Evolutionary conservation across 2,329 filamentous ascomycete species (phyloP).

Genomic region (Pestalotiopsis sp.): DNA sequence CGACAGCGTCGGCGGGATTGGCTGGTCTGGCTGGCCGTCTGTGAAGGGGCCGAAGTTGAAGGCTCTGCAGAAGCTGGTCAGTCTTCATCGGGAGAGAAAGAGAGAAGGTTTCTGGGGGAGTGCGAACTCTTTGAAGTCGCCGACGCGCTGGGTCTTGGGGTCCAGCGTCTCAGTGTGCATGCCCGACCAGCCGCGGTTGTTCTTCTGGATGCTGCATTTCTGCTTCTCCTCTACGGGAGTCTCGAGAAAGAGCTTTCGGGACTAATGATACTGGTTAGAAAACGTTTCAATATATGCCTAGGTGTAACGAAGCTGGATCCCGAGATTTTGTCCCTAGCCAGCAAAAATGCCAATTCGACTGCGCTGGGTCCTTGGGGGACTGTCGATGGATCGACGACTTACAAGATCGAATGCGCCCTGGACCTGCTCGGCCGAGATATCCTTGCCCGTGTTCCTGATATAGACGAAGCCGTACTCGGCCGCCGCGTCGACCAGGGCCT

Average conservation of each 20-base stretch:
- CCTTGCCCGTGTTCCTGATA: constrained; percentile 72
- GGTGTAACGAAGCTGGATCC: no score
- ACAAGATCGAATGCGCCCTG: constrained; percentile 76
- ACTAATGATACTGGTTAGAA: constrained; percentile 47
- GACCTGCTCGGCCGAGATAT: constrained; percentile 69
- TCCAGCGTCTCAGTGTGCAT: constrained; percentile 91
- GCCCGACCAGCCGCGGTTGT: constrained; percentile 87
- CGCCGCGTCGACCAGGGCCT: constrained; percentile 77
- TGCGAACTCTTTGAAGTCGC: constrained; percentile 84
- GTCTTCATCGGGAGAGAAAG: not conserved
- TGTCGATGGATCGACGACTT: constrained; percentile 24
- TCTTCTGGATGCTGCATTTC: constrained; percentile 71
- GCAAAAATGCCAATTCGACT: not conserved
- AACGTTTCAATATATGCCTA: not conserved
- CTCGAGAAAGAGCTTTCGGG: constrained; percentile 68
- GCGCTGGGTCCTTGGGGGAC: not conserved
- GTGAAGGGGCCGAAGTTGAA: constrained; percentile 89
- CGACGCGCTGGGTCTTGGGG: constrained; percentile 77
- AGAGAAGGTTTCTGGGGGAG: not conserved
- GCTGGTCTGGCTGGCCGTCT: constrained; percentile 72
- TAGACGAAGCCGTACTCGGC: constrained; percentile 88
- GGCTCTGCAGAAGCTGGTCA: constrained; percentile 8
- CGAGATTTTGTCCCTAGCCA: not conserved
- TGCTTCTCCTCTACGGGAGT: constrained; percentile 73
- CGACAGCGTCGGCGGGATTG: constrained; percentile 68